Base-by-base conservation (phyloP, 805 yeast species). In the Candida ipomoeae region DNA sequence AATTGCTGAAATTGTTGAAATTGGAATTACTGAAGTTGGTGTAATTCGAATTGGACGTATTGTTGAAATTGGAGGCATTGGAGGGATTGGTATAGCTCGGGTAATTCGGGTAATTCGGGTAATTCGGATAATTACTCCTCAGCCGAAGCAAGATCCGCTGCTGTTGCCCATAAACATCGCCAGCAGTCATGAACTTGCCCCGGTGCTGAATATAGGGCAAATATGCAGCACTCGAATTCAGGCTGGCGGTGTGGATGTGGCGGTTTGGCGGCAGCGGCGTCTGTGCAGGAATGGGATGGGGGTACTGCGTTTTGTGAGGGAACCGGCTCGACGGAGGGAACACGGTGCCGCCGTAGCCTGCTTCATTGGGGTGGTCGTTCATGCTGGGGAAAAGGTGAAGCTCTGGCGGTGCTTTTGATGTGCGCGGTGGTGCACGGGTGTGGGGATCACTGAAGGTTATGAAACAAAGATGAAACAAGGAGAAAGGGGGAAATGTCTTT, bases 171-270 rank as follows among this genome's bases (percentile, higher is more conserved):
- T 70, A 68, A 42, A 51, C 62, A 48, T 78, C 80, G 18, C 76
- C 62, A 3, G 78, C 78, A 18, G 76, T 71, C 53, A 69, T 74
- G 18, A 76, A 68, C 41, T 76, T 67, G 34, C 73, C 69, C 49
- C 71, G 66, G 52, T 78, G 82, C 3, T 81, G 79, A 46, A 66
- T 72, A 55, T 64, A 77, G 6, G 83, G 81, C 55, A 74, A 73
- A 55, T 74, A 74, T 44, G 69, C 65, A 36, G 65, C 59, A 46
- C 62, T 65, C 42, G 67, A 50, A 23, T 40, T 50, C 44, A 35
- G 46, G 33, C 52, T 47, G 44, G 50, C 48, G 15, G 46, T 46
- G 38, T 55, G 55, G 23, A 55, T 55, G 6, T 50, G 32, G 34
- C 45, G 39, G 18, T 10, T n/a, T 6, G 41, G 33, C 7, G 41